phyloP scores from a whole-genome alignment of 352 stramenopile species.

The Phytopythium mirpurense region DNA sequence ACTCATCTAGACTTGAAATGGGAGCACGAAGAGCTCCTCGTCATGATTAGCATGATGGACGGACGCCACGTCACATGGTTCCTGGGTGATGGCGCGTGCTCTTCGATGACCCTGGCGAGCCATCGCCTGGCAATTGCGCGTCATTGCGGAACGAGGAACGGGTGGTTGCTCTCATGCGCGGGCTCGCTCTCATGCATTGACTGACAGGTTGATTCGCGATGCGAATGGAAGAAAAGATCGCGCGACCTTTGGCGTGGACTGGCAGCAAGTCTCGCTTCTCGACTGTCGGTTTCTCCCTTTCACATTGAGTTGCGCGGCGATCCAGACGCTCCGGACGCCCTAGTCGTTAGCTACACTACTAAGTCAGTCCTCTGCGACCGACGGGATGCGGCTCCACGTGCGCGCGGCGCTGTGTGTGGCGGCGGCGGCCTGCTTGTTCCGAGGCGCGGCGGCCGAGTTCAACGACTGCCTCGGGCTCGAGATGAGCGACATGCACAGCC shows the following conservation, averaged over 20 bases:
- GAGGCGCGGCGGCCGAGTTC: constrained; percentile 19
- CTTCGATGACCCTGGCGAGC: too few species aligned
- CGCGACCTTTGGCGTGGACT: background rate
- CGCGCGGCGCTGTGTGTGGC: constrained; percentile 1
- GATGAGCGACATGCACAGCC: constrained; percentile 27
- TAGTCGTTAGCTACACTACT: too few species aligned
- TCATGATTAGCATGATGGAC: too few species aligned
- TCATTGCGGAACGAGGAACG: too few species aligned
- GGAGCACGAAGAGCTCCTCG: too few species aligned
- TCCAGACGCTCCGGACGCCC: background rate
- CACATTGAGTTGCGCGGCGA: background rate
- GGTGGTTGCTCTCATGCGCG: too few species aligned
- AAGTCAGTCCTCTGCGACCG: too few species aligned
- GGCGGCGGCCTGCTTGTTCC: constrained; percentile 1
- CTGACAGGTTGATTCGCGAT: background rate
- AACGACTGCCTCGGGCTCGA: constrained; percentile 56
- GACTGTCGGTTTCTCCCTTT: background rate
- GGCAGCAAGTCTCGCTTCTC: background rate
- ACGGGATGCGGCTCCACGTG: background rate
- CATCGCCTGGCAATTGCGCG: too few species aligned
- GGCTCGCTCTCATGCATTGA: too few species aligned
- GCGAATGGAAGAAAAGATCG: constrained; percentile 3
- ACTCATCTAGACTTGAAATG: too few species aligned
- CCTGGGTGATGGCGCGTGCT: too few species aligned
- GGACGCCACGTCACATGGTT: too few species aligned